These are phyloP conservation scores for Apophysomyces ossiformis DNA, from an alignment of 371 early-diverging fungal species.

Conservation along the genomic window DNA sequence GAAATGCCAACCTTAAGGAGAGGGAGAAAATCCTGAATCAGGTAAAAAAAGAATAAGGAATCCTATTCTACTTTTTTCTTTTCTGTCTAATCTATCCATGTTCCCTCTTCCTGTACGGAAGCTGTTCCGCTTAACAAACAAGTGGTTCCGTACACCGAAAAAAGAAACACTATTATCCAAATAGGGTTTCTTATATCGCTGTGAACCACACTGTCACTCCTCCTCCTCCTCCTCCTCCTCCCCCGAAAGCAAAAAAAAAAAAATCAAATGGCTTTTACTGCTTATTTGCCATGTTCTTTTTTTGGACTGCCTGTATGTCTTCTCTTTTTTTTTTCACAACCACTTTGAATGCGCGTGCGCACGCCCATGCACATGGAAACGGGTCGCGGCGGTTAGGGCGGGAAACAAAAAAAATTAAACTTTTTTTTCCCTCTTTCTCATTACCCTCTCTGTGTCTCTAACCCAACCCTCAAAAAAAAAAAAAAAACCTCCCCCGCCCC, in stretches of 20 bases:
- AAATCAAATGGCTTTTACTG: no score
- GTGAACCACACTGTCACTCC: no score
- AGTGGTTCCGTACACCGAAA: background rate
- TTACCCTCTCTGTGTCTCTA: background rate
- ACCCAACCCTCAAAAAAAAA: background rate
- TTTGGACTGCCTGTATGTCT: background rate
- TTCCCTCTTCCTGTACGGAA: background rate
- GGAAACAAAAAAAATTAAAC: background rate
- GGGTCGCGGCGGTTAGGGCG: background rate
- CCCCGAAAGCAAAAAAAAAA: no score
- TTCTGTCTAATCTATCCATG: no score
- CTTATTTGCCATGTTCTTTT: background rate
- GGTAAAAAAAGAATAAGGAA: background rate
- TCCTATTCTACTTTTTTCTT: no score
- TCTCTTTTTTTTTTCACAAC: background rate
- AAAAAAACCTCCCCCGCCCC: no score
- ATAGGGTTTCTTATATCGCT: background rate
- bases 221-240: no score
- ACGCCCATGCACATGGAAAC: background rate
- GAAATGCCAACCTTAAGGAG: background rate
- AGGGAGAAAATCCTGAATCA: background rate
- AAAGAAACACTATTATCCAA: background rate
- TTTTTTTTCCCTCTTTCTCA: background rate
- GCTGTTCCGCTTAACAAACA: background rate
- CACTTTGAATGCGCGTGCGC: background rate